Percentiles rank a stretch among this genome's conserved stretches.
These are phyloP conservation scores for Psidium friedrichsthalianum DNA, from an alignment of 345 rosid species.

Conservation along the genomic window DNA sequence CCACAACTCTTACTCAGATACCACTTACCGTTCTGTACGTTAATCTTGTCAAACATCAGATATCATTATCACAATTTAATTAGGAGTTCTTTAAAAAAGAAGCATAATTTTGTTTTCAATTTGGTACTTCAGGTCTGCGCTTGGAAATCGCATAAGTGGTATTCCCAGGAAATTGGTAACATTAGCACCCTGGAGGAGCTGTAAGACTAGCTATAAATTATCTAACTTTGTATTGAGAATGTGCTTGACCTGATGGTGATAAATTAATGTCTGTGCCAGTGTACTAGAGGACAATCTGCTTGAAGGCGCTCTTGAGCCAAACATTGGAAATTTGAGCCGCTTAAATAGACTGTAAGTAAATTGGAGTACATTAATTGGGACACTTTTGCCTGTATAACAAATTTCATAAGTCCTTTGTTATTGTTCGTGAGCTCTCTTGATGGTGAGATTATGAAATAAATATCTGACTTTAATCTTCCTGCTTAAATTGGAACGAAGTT, in stretches of 20 bases:
- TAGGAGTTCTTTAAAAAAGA: no score
- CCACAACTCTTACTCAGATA: constrained; percentile 18
- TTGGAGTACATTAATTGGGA: neutral
- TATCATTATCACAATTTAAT: neutral
- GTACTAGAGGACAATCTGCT: constrained; percentile 52
- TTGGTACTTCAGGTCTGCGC: constrained; percentile 25
- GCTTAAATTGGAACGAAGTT: neutral
- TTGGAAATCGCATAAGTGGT: constrained; percentile 63
- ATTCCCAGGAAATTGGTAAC: constrained; percentile 51
- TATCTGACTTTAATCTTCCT: neutral
- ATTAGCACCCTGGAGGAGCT: constrained; percentile 36
- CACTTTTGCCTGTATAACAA: neutral
- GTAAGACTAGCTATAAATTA: constrained; percentile 26
- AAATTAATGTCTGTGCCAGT: constrained; percentile 15
- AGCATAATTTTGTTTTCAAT: neutral
- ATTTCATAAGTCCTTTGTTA: neutral
- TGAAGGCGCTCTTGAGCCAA: constrained; percentile 46
- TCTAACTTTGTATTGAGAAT: neutral
- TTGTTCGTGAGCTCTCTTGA: neutral
- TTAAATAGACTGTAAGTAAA: constrained; percentile 18
- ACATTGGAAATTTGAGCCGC: constrained; percentile 47
- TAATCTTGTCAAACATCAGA: neutral
- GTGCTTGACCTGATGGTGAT: neutral
- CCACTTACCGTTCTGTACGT: no score
- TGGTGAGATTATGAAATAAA: neutral